Evolutionary conservation across 345 rosid species (phyloP), one percentile per base, ranked within the genome.

Genomic region (Alliaria petiolata): DNA sequence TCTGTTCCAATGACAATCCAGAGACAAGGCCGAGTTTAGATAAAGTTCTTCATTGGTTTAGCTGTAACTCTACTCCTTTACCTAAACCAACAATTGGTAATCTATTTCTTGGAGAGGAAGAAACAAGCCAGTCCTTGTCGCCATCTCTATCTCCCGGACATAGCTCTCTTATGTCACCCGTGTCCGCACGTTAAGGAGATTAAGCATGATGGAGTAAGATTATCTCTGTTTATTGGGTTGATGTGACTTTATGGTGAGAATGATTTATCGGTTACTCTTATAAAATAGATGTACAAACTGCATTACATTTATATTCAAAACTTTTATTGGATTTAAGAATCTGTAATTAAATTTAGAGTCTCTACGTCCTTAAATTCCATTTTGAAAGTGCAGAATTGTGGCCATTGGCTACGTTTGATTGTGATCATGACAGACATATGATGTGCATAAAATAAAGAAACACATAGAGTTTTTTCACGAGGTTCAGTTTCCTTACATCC

Each of bases 1-100:
- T 74, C 25, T 74, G 78, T 58, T 1, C 66, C 2, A 36, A 74
- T 50, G 38, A 20, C 2, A 66, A 66, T 39, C 35, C 46, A 15
- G 72, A 74, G 72, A 49, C 17, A 22, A 74, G 67, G 19, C 78
- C 72, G 8, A 74, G 31, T 45, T 3, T 66, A 30, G 67, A 66
- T 58, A 14, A 66, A 31, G 49, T 74, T 40, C 52, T 74, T 20
- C 72, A 59, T 22, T 74, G 68, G 78, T 50, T 74, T 57, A 67
- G 74, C 22, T 50, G 69, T 57, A 3, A 30, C 36, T 65, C 72
- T 36, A 30, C 38, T 57, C 67, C 66, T 47, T 65, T 73, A n/a
- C 72, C 45, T 46, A 44, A 74, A 7, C 46, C 67, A 65, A 7
- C n/a, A 3, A 13, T 7, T 58, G 53, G 38, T 31, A 11, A 47